Conservation (phyloP, 2,329 filamentous ascomycete genomes). For the Didymella exigua region DNA sequence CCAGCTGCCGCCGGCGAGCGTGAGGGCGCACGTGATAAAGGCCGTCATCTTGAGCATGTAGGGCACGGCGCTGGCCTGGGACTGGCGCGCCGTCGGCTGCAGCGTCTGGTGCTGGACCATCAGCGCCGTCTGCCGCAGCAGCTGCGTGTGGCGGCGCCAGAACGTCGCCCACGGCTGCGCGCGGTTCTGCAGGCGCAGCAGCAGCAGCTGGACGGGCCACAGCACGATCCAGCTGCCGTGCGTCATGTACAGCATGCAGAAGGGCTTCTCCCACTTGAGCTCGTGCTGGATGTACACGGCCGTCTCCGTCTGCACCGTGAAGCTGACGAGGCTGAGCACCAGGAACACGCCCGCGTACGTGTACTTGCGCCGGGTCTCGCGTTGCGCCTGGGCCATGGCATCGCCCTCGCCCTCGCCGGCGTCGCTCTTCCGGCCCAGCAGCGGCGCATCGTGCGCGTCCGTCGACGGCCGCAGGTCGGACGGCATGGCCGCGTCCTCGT, state of each 20-base stretch:
- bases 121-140: conserved; percentile 70
- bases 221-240: conserved; percentile 92
- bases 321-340: conserved; percentile 79
- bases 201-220: conserved; percentile 82
- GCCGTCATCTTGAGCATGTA: conserved; percentile 83
- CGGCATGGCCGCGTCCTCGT: conserved; percentile 55
- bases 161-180: conserved; percentile 81
- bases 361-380: conserved; percentile 80
- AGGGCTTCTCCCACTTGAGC: conserved; percentile 95
- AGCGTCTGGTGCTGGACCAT: conserved; percentile 86
- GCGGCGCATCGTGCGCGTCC: conserved; percentile 56
- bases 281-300: conserved; percentile 93
- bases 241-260: conserved; percentile 98
- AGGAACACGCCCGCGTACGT: conserved; percentile 86
- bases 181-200: conserved; percentile 80
- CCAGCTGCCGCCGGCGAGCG: conserved; percentile 90
- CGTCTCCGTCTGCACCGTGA: conserved; percentile 93
- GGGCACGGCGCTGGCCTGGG: conserved; percentile 61
- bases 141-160: conserved; percentile 74
- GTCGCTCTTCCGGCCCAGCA: conserved; percentile 55
- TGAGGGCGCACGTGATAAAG: conserved; percentile 83
- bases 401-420: conserved; percentile 66
- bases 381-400: conserved; percentile 67
- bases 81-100: conserved; percentile 60
- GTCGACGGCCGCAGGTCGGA: conserved; percentile 55